phyloP scores from a whole-genome alignment of 2,329 filamentous ascomycete species.

The Trichoderma semiorbis region DNA sequence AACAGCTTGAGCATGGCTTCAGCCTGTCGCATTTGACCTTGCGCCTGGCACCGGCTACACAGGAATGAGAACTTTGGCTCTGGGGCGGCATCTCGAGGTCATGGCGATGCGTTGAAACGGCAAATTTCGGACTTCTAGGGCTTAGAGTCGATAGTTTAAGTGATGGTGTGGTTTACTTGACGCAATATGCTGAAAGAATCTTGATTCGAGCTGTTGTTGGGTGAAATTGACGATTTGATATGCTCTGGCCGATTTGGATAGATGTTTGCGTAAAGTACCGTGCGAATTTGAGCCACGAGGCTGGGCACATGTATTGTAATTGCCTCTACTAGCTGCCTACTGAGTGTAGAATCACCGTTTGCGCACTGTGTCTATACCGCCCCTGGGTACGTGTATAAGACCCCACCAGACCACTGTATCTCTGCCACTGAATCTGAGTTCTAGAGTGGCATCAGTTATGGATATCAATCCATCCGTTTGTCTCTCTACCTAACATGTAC shows the following conservation, averaged over 20 bases:
- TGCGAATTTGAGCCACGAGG: background rate
- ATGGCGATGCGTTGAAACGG: background rate
- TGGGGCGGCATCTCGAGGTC: background rate
- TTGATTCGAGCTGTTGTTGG: background rate
- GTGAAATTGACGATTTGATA: background rate
- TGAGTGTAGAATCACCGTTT: background rate
- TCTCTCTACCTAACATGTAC: background rate
- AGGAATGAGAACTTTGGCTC: background rate
- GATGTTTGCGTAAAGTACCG: background rate
- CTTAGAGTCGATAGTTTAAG: background rate
- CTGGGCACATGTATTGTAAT: background rate
- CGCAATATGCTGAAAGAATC: background rate
- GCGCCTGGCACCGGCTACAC: background rate
- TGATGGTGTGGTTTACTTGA: background rate
- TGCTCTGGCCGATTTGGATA: background rate
- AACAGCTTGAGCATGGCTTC: conserved; percentile 3
- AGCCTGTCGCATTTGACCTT: conserved; percentile 9
- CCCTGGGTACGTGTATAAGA: background rate
- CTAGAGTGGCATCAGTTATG: background rate
- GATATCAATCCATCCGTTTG: background rate
- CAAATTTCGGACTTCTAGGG: background rate
- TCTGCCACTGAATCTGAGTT: background rate
- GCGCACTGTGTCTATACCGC: background rate
- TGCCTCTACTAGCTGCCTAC: background rate
- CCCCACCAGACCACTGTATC: background rate